Conservation (phyloP, 2,329 filamentous ascomycete genomes). For the Trichoderma hamatum region DNA sequence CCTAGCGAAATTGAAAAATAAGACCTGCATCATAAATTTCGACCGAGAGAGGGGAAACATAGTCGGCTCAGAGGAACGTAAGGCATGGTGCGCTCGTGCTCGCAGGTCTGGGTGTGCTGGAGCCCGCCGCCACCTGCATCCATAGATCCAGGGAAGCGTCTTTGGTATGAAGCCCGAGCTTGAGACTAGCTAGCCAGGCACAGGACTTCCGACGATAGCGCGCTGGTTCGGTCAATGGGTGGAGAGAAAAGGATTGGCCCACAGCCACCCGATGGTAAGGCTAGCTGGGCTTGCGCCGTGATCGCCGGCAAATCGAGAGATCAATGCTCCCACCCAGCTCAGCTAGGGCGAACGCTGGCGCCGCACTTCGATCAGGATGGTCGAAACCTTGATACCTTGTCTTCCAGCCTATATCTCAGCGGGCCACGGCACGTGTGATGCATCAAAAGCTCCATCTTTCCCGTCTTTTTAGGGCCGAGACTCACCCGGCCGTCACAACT, state of each 20-base stretch:
- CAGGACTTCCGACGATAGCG: background rate
- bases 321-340: conserved; percentile 10
- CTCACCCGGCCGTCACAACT: conserved; percentile 4
- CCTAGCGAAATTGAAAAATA: background rate
- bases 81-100: background rate
- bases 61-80: background rate
- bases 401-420: background rate
- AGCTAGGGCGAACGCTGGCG: conserved; percentile 4
- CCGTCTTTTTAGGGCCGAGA: conserved; percentile 19
- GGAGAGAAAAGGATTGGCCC: background rate
- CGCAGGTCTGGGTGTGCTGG: background rate
- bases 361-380: background rate
- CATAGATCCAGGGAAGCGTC: background rate
- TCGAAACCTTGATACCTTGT: conserved; percentile 5
- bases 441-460: background rate
- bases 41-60: background rate
- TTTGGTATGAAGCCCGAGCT: background rate
- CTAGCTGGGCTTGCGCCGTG: background rate
- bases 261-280: background rate
- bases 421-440: conserved; percentile 17
- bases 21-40: conserved; percentile 10
- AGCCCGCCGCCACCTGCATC: conserved; percentile 6
- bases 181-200: conserved; percentile 14
- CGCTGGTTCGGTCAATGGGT: background rate
- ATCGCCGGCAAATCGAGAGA: conserved; percentile 18